These are phyloP conservation scores for Penicillium sp. DNA, from an alignment of 2,329 filamentous ascomycete species.

Conservation along the genomic window DNA sequence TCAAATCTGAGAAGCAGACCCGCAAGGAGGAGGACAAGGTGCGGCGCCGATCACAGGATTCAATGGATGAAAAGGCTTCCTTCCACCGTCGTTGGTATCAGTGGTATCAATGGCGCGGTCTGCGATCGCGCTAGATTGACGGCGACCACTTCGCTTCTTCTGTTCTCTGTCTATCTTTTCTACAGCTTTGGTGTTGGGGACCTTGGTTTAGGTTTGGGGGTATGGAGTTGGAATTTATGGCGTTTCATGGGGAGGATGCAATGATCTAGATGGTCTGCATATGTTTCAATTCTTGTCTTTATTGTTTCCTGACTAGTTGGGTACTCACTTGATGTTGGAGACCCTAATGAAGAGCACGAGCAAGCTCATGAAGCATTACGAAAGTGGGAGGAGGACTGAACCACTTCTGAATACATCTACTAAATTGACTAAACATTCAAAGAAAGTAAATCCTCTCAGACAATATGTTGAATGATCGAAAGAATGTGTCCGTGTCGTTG, in stretches of 20 bases:
- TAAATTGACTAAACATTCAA: not conserved
- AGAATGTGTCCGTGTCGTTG: conserved; percentile 14
- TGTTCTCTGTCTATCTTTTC: conserved; percentile 3
- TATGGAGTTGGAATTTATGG: not conserved
- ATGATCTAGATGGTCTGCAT: conserved; percentile 4
- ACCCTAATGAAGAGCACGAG: not conserved
- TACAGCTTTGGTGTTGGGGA: conserved; percentile 20
- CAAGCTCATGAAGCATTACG: not conserved
- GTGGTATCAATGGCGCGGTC: conserved; percentile 32
- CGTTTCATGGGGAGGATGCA: not conserved
- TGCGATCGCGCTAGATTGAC: conserved; percentile 21
- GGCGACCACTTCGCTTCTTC: not conserved
- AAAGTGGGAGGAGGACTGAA: not conserved
- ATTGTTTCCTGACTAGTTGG: not conserved
- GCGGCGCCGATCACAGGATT: conserved; percentile 22
- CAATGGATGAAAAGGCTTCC: conserved; percentile 27
- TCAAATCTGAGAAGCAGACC: conserved; percentile 32
- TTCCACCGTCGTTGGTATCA: conserved; percentile 23
- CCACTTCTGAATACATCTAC: no score
- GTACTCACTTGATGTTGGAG: not conserved
- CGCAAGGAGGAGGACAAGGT: conserved; percentile 25
- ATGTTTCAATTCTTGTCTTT: not conserved
- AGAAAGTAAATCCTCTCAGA: not conserved
- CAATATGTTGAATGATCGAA: not conserved
- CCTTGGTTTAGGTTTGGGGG: not conserved